These are phyloP conservation scores for Sporisorium scitamineum DNA, from an alignment of 1,284 basidiomycete species.

Conservation along the genomic window DNA sequence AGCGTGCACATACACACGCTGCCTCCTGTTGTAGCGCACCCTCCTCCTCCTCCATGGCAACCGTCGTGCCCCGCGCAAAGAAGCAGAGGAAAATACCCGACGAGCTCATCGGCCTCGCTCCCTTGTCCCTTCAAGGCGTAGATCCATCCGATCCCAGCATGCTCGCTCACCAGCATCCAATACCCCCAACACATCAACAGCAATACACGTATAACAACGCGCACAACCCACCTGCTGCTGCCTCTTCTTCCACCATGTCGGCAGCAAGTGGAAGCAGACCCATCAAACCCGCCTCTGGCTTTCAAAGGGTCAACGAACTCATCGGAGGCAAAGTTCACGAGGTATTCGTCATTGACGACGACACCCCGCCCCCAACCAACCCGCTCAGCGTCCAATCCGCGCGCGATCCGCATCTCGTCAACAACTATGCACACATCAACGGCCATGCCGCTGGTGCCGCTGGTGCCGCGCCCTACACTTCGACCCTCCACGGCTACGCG, in stretches of 20 bases:
- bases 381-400: constrained; percentile 52
- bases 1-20: background rate
- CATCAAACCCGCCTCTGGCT: constrained; percentile 22
- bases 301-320: constrained; percentile 58
- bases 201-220: constrained; percentile 20
- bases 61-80: constrained; percentile 53
- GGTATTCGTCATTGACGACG: constrained; percentile 59
- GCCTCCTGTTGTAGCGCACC: background rate
- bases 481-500: constrained; percentile 21
- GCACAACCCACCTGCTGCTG: constrained; percentile 1
- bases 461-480: constrained; percentile 25
- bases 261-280: constrained; percentile 40
- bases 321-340: constrained; percentile 61
- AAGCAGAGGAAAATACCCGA: constrained; percentile 53
- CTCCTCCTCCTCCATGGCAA: constrained; percentile 38
- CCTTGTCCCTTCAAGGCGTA: constrained; percentile 21
- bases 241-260: constrained; percentile 27
- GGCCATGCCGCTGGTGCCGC: constrained; percentile 33
- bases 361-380: constrained; percentile 48
- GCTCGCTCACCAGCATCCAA: constrained; percentile 48
- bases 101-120: constrained; percentile 30
- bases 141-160: constrained; percentile 30
- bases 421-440: constrained; percentile 42
- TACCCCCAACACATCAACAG: constrained; percentile 24
- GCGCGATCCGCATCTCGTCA: constrained; percentile 40